phyloP scores from a whole-genome alignment of 108 stramenopile species.

The Cyclotella choctawhatcheeana region DNA sequence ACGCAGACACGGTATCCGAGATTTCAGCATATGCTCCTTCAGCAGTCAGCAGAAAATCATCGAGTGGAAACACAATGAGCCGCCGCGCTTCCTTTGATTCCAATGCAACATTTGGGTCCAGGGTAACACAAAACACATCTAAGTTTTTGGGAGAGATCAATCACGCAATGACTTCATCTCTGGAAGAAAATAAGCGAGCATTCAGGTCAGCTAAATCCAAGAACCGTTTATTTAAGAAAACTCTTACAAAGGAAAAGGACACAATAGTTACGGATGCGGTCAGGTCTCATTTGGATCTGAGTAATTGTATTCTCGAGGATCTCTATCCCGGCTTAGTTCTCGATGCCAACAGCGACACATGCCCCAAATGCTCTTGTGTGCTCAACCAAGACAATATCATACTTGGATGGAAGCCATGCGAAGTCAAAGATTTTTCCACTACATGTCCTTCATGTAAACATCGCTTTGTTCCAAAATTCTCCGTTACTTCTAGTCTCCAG shows the following conservation, averaged over 20 bases:
- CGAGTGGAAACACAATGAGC: neutral
- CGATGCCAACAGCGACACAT: slow-evolving; percentile 70
- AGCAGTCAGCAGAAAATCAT: slow-evolving; percentile 9
- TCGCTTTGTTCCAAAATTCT: slow-evolving; percentile 83
- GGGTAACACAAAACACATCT: slow-evolving; percentile 2
- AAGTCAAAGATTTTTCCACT: slow-evolving; percentile 73
- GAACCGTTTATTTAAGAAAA: slow-evolving; percentile 29
- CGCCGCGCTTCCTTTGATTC: slow-evolving; percentile 1
- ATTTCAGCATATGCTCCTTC: slow-evolving; percentile 42
- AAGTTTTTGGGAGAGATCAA: slow-evolving; percentile 25
- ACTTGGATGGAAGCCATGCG: slow-evolving; percentile 74
- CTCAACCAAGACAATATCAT: slow-evolving; percentile 69
- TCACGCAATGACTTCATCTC: slow-evolving; percentile 36
- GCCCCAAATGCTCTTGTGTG: slow-evolving; percentile 73
- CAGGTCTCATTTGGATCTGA: slow-evolving; percentile 67
- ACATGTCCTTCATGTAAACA: slow-evolving; percentile 75
- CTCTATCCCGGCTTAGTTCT: slow-evolving; percentile 79
- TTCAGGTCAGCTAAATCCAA: slow-evolving; percentile 33
- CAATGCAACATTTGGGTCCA: slow-evolving; percentile 22
- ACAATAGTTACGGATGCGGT: slow-evolving; percentile 48
- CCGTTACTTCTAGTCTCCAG: slow-evolving; percentile 61
- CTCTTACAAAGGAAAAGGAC: slow-evolving; percentile 41
- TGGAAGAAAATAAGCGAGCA: slow-evolving; percentile 38
- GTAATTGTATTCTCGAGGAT: slow-evolving; percentile 77
- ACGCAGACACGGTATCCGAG: slow-evolving; percentile 30